Conservation (phyloP, 2,329 filamentous ascomycete genomes). For the Fusarium buxicola region DNA sequence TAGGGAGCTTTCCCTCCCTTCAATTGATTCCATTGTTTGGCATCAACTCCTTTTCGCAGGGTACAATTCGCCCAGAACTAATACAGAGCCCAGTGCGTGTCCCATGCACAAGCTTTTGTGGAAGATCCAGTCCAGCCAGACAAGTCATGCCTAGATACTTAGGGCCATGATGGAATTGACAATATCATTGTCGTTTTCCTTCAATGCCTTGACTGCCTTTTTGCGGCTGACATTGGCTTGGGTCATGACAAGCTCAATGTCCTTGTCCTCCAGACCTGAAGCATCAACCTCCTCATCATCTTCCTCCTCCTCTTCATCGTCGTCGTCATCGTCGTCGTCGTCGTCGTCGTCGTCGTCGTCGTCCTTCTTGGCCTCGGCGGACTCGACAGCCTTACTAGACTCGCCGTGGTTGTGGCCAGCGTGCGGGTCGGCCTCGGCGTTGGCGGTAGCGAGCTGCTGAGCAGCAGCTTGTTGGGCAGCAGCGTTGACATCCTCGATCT, state of each 20-base stretch:
- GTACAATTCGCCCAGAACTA: conserved; percentile 43
- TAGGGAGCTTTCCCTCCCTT: conserved; percentile 37
- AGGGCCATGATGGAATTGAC: conserved; percentile 99
- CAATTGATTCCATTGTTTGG: conserved; percentile 45
- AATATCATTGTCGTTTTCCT: conserved; percentile 99
- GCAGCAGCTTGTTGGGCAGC: conserved; percentile 96
- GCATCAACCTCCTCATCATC: conserved; percentile 98
- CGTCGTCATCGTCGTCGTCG: conserved; percentile 84
- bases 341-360: conserved; percentile 87
- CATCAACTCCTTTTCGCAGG: conserved; percentile 46
- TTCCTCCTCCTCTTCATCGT: conserved; percentile 86
- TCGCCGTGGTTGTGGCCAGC: conserved; percentile 79
- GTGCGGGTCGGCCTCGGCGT: conserved; percentile 71
- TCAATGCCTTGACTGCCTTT: conserved; percentile 98
- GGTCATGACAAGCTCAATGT: conserved; percentile 99
- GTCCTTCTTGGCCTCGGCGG: conserved; percentile 78
- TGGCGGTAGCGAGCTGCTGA: conserved; percentile 87
- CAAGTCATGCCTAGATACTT: conserved; percentile 71
- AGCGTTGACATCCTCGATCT: conserved; percentile 99
- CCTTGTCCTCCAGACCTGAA: conserved; percentile 95
- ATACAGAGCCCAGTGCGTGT: conserved; percentile 47
- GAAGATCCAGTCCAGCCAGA: conserved; percentile 38
- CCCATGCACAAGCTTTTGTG: conserved; percentile 44
- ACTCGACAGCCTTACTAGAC: conserved; percentile 70
- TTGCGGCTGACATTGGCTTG: conserved; percentile 97